Base-by-base conservation (phyloP, 2,329 filamentous ascomycete genomes). In the Exophiala spinifera region DNA sequence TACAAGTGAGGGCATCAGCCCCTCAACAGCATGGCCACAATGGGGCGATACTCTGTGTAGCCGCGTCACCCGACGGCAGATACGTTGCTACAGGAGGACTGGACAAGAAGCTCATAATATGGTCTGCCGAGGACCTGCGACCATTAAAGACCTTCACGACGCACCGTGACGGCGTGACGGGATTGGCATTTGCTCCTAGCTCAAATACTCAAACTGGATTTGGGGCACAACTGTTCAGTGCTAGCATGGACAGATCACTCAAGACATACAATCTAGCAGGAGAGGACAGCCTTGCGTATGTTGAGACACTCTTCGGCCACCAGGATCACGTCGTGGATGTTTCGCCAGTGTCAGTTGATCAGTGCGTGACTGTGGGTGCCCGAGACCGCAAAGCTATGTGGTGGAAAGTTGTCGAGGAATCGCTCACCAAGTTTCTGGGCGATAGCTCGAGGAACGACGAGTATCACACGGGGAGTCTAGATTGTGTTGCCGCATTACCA, bases 351-450 rank as follows among this genome's bases (percentile, higher is more conserved):
- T 85, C 87, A 1, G 85, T 91, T 63, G 94, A 97, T 71, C 86
- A 90, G 46, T 96, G 94, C 68, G 80, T 97, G 56, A 94, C 87
- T 58, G 94, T 96, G 15, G 94, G 94, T 51, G 87, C 90, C 4
- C 81, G 94, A 61, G 94, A 99, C 70, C 85, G 92, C 53, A 96
- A 91, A 1, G 94, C 92, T 36, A 81, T 94, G 55, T 74, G 96
- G 63, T 99, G 94, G 94, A 96, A 96, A 72, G 91, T 99, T 1
- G 84, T 89, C 3, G 94, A 99, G 65, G 92, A 99, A 74, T 89
- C 88, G 1, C 94, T 99, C 69, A 82, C 99, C 5, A 91, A 97
- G 1, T 99, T 97, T 72, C 86, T 92, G 45, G 92, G 91, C 54
- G 90, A 91, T 59, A 73, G 69, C 43, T 74, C 69, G 39, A 76